Conservation (phyloP, 345 rosid species). For the Euphorbia pulcherrima region DNA sequence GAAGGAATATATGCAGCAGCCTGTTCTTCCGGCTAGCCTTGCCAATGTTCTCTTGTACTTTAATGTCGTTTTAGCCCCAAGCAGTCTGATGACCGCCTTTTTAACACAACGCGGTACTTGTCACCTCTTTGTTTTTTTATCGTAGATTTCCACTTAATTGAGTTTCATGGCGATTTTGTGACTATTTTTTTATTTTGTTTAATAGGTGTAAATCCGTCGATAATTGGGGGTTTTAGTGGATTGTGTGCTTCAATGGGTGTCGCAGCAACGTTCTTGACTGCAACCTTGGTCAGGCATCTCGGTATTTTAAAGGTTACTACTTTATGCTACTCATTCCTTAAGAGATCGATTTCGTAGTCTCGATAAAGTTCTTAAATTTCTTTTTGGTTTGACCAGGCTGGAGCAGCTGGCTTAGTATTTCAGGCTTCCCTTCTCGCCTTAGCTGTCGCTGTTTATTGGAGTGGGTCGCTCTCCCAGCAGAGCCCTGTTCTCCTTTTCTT, state of each 20-base stretch:
- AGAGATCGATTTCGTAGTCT: background rate
- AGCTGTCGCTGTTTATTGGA: constrained; percentile 74
- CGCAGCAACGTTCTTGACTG: constrained; percentile 83
- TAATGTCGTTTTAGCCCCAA: constrained; percentile 84
- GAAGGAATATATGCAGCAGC: constrained; percentile 91
- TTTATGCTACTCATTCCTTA: constrained; percentile 10
- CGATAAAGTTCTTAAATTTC: constrained; percentile 4
- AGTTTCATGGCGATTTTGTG: constrained; percentile 12
- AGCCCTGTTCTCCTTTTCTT: constrained; percentile 71
- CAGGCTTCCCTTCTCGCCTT: constrained; percentile 78
- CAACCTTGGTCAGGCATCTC: constrained; percentile 60
- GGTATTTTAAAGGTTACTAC: constrained; percentile 75
- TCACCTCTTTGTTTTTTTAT: background rate
- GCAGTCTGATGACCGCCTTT: constrained; percentile 96
- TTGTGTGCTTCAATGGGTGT: constrained; percentile 92
- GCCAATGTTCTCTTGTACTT: constrained; percentile 83
- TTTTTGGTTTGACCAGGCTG: constrained; percentile 58
- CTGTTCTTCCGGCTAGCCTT: constrained; percentile 94
- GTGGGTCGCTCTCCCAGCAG: constrained; percentile 62
- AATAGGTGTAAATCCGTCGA: constrained; percentile 77
- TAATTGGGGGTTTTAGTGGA: constrained; percentile 89
- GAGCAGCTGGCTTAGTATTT: constrained; percentile 77
- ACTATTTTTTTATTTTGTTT: constrained; percentile 10
- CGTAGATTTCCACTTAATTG: background rate
- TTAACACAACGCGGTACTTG: constrained; percentile 71